phyloP scores from a whole-genome alignment of 2,329 filamentous ascomycete genomes.

The Diaporthe citrichinensis region DNA sequence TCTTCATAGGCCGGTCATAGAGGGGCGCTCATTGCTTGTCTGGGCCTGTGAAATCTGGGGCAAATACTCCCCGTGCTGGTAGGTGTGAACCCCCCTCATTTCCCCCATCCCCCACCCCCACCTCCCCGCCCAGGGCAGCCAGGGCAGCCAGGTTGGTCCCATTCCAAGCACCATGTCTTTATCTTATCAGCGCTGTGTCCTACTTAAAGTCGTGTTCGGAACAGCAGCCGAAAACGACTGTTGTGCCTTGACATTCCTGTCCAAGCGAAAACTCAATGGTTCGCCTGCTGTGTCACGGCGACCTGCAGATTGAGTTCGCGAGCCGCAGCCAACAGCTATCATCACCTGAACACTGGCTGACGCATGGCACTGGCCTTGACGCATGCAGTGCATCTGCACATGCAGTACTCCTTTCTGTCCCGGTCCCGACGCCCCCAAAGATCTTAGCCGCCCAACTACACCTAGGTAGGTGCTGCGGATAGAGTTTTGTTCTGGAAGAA shows the following conservation, averaged over 20 bases:
- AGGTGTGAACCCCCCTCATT: no score
- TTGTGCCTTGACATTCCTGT: not conserved
- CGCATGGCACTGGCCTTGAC: not conserved
- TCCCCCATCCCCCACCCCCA: slow-evolving; percentile 8
- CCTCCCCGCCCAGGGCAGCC: not conserved
- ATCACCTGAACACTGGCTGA: not conserved
- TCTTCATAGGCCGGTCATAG: slow-evolving; percentile 1
- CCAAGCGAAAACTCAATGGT: slow-evolving; percentile 12
- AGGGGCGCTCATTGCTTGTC: not conserved
- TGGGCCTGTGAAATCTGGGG: slow-evolving; percentile 9
- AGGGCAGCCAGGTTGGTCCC: no score
- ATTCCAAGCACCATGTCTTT: not conserved
- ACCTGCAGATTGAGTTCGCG: slow-evolving; percentile 16
- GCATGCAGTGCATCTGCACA: not conserved
- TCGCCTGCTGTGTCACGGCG: not conserved
- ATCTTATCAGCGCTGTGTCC: not conserved
- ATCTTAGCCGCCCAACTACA: not conserved
- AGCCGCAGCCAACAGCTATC: not conserved
- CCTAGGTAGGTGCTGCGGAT: not conserved
- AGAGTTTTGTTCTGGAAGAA: not conserved
- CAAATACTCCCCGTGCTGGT: not conserved
- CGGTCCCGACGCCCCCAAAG: not conserved
- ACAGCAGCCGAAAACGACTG: not conserved
- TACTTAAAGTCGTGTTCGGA: not conserved
- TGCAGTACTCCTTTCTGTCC: not conserved